Evolutionary conservation across 1,284 basidiomycete genomes (phyloP), one percentile per base, ranked within the genome.

Genomic region (Singerocomus inundabilis): DNA sequence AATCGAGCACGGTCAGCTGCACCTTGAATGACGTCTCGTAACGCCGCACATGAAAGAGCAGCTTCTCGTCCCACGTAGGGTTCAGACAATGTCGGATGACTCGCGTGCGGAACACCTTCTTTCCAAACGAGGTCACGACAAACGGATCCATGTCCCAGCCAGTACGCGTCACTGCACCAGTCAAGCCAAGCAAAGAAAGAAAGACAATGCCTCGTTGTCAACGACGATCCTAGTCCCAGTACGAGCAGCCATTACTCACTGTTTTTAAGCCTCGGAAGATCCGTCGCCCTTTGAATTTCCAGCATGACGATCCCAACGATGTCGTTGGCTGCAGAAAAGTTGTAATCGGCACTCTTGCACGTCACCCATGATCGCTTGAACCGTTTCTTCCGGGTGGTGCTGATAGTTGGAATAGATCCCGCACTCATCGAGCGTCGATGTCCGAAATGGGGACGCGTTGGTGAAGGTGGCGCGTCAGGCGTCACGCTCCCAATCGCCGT

Each of bases 121-220:
- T 95, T 32, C 94, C 91, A 58, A 99, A 98, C 3, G 92, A 94
- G 57, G 95, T 82, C 57, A 99, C 93, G 13, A 93, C 90, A 62
- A 98, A 98, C 0, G 94, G 94, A 62, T 99, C 94, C 94, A 98
- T 98, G 65, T 98, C 95, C 81, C 86, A 94, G 0, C 89, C 89
- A 0, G 82, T 89, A 3, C 88, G 80, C 3, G 85, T 91, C 80
- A 91, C 88, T 90, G 53, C 18, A 42, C 5, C 28, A 34, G 38
- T 18, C 32, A 31, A 31, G 26, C 8, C 29, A 10, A 47, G 8
- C 18, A 45, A 11, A 36, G n/a, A 32, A 5, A 5, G n/a, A n/a
- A n/a, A n/a, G n/a, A n/a, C n/a, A n/a, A n/a, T n/a, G n/a, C n/a
- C n/a, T 31, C 24, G 7, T 36, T 36, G 30, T 63, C 54, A 54